Conservation (phyloP, 1,284 basidiomycete species). For the Puccinia horiana region DNA sequence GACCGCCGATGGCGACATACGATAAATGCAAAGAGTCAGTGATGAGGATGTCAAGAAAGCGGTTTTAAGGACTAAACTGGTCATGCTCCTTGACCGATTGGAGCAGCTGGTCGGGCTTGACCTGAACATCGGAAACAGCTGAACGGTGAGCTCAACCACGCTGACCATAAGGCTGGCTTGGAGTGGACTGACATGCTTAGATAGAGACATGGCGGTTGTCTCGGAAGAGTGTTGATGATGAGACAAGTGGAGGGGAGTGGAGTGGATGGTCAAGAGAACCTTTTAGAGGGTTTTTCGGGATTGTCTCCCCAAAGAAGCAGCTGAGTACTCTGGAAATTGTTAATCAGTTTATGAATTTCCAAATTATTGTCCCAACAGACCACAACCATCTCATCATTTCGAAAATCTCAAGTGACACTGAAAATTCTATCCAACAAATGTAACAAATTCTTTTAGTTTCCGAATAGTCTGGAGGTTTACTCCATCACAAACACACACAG, state of each 20-base stretch:
- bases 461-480: too few relatives aligned
- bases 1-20: slow-evolving; percentile 1
- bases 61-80: slow-evolving; percentile 13
- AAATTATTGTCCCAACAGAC: too few relatives aligned
- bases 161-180: not conserved
- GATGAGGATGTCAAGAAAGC: not conserved
- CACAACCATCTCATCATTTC: too few relatives aligned
- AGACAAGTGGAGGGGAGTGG: not conserved
- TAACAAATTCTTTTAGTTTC: too few relatives aligned
- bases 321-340: too few relatives aligned
- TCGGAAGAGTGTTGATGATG: not conserved
- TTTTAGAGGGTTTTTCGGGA: too few relatives aligned
- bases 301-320: too few relatives aligned
- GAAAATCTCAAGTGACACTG: too few relatives aligned
- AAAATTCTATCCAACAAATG: too few relatives aligned
- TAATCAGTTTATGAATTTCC: too few relatives aligned
- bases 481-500: too few relatives aligned
- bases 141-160: slow-evolving; percentile 33
- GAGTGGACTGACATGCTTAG: slow-evolving; percentile 13
- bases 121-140: slow-evolving; percentile 47
- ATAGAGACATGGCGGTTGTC: slow-evolving; percentile 2
- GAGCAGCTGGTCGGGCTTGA: slow-evolving; percentile 52
- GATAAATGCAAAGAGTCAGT: not conserved
- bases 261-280: too few relatives aligned
- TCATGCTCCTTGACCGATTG: slow-evolving; percentile 39